Evolutionary conservation across 2,329 filamentous ascomycete species (phyloP), one percentile per base, ranked within the genome.

Genomic region (Sporothrix pseudoabietina): DNA sequence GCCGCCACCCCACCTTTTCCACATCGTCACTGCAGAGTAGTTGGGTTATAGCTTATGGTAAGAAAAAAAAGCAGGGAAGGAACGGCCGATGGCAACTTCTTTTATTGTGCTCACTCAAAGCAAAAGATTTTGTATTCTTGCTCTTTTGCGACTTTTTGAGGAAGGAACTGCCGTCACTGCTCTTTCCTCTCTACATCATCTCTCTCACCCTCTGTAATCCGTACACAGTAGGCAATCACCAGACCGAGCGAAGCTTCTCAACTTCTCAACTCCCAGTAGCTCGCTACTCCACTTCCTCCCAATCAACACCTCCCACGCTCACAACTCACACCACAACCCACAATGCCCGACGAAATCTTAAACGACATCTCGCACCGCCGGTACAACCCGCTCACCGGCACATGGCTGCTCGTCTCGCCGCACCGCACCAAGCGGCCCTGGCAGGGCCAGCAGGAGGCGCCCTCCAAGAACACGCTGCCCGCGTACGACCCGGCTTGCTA

Each of bases 351-450:
- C 79, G 87, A 89, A 76, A 90, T 95, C 69, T 90, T 99, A 69
- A 91, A 98, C 85, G 95, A 99, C 82, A 98, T 99, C 79, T 97
- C 96, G 57, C 96, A 99, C 81, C 88, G 96, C 78, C 91, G 96
- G 81, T 98, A 92, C 82, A 99, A 99, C 81, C 93, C 94, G 71
- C 87, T 99, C 75, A 91, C 93, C 77, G 94, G 93, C 75, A 94
- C 92, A 75, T 97, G 94, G 92, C 88, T 99, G 75, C 88, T 99
- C 52, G 96, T 99, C 16, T 98, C 96, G 19, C 96, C 96, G 75
- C 96, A 99, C 82, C 87, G 96, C 72, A 98, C 94, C 71, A 98
- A 98, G 88, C 89, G 96, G 76, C 96, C 96, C 79, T 99, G 96
- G 96, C 96, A 98, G 85, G 93, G 93, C 74, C 90, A 92, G 77